phyloP scores from a whole-genome alignment of 176 grass and related monocot genomes.

The Secale cereale region DNA sequence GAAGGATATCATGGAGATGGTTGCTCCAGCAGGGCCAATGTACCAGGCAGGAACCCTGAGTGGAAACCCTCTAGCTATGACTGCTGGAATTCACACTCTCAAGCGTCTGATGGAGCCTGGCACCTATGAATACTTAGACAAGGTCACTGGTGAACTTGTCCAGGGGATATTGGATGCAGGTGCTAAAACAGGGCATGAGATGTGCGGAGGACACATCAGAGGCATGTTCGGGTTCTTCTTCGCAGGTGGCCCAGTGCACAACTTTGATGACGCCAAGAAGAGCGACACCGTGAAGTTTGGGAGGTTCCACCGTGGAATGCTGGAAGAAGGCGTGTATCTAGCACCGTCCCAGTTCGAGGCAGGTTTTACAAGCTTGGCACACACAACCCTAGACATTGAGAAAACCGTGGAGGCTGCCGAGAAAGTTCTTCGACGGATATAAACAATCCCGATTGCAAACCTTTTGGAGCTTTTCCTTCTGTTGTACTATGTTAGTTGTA shows the following conservation, averaged over 20 bases:
- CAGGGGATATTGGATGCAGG: constrained; percentile 69
- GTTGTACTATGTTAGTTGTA: constrained; percentile 32
- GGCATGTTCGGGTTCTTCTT: constrained; percentile 98
- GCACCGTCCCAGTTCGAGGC: constrained; percentile 95
- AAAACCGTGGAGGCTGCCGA: constrained; percentile 77
- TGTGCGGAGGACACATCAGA: constrained; percentile 90
- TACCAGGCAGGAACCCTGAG: constrained; percentile 99
- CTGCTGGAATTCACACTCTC: constrained; percentile 94
- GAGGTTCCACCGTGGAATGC: constrained; percentile 85
- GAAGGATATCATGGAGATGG: constrained; percentile 97
- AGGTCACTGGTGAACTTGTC: constrained; percentile 76
- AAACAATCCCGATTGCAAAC: not conserved
- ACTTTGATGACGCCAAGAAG: constrained; percentile 88
- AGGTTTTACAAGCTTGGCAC: constrained; percentile 93
- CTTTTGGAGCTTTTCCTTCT: not conserved
- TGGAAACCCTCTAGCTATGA: constrained; percentile 98
- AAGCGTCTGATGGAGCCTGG: constrained; percentile 67
- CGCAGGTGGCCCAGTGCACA: constrained; percentile 66
- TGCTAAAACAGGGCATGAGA: constrained; percentile 68
- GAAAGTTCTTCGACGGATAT: constrained; percentile 78
- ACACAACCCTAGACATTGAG: constrained; percentile 72
- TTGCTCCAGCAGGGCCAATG: constrained; percentile 91
- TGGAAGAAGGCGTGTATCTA: constrained; percentile 95
- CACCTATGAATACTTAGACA: constrained; percentile 83
- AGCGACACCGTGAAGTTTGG: constrained; percentile 84